phyloP scores from a whole-genome alignment of 805 yeast species.

The Candida multigemmis region DNA sequence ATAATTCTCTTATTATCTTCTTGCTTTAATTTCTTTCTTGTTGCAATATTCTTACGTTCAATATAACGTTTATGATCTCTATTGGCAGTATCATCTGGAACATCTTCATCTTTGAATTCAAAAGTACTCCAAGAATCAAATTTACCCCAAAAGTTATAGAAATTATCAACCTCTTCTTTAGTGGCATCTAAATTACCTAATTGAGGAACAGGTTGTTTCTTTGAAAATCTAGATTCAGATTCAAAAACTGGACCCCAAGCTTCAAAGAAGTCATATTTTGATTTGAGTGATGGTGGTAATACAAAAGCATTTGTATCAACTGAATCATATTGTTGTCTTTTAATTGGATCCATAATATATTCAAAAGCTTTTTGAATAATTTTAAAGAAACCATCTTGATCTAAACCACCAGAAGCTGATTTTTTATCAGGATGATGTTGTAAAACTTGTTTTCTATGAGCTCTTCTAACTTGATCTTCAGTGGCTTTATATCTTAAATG shows the following conservation, averaged over 20 bases:
- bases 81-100: slow-evolving; percentile 97
- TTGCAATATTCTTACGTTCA: slow-evolving; percentile 94
- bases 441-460: slow-evolving; percentile 93
- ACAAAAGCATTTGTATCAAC: slow-evolving; percentile 88
- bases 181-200: slow-evolving; percentile 62
- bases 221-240: slow-evolving; percentile 87
- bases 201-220: slow-evolving; percentile 78
- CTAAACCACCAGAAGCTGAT: slow-evolving; percentile 81
- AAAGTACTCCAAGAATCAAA: slow-evolving; percentile 98
- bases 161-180: slow-evolving; percentile 78
- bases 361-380: slow-evolving; percentile 96
- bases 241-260: slow-evolving; percentile 91
- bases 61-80: slow-evolving; percentile 99
- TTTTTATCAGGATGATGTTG: slow-evolving; percentile 98
- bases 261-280: slow-evolving; percentile 75
- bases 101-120: slow-evolving; percentile 97
- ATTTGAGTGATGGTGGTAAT: slow-evolving; percentile 60
- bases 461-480: slow-evolving; percentile 87
- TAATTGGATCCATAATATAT: slow-evolving; percentile 72
- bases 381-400: slow-evolving; percentile 95
- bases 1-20: slow-evolving; percentile 90
- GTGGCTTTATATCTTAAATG: slow-evolving; percentile 87
- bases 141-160: slow-evolving; percentile 88
- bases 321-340: slow-evolving; percentile 91
- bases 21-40: slow-evolving; percentile 95